A percentile compares a stretch with the other conserved stretches of the same genome.
Conservation (phyloP, 2,329 filamentous ascomycete genomes). For the Botrytis aclada region DNA sequence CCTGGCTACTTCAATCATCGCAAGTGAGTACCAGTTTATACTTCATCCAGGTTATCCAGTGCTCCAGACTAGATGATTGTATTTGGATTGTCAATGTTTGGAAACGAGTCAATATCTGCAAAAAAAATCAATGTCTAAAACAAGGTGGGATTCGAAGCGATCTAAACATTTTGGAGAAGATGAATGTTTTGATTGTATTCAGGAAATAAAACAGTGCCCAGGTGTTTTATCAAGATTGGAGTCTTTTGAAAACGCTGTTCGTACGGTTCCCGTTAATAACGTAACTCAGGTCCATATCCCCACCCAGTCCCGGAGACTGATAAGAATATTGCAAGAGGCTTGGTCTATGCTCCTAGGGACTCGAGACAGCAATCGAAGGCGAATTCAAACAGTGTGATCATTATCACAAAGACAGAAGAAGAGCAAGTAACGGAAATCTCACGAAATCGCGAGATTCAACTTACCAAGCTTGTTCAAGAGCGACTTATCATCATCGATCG, state of each 20-base stretch:
- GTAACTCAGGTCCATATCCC: constrained; percentile 26
- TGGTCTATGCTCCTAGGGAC: constrained; percentile 27
- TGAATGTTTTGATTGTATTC: neutral
- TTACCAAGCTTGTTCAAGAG: constrained; percentile 23
- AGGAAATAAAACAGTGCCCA: neutral
- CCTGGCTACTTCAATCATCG: constrained; percentile 27
- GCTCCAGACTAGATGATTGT: neutral
- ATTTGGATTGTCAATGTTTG: neutral
- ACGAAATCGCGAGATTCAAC: constrained; percentile 25
- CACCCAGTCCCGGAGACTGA: constrained; percentile 27
- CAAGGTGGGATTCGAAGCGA: neutral
- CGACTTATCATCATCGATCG: constrained; percentile 22
- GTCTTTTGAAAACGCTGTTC: neutral
- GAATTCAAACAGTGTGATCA: constrained; percentile 21
- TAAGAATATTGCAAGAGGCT: constrained; percentile 27
- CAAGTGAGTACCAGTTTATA: constrained; percentile 27
- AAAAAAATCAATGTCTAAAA: neutral
- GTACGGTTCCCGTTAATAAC: constrained; percentile 21
- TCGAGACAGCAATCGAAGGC: constrained; percentile 16
- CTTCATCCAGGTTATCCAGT: neutral
- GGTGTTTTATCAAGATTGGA: neutral
- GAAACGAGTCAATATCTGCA: neutral
- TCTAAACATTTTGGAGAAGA: neutral
- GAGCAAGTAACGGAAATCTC: constrained; percentile 21
- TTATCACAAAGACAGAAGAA: constrained; percentile 25